Evolutionary conservation across 2,329 filamentous ascomycete genomes (phyloP).

Genomic region (Colletotrichum agaves): DNA sequence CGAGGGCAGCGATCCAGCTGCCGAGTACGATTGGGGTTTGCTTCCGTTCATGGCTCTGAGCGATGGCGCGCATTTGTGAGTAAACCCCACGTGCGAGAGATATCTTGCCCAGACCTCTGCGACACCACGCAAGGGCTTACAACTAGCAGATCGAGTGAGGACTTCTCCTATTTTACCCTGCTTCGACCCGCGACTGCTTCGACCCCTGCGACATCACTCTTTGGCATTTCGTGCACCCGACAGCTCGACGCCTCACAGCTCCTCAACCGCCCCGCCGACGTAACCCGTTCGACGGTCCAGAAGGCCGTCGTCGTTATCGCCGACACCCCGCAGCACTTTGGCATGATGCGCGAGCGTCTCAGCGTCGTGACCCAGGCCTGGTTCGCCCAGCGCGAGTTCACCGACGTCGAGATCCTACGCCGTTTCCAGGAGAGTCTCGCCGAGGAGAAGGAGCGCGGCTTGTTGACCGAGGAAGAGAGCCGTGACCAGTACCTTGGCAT

Average conservation of each 20-base stretch:
- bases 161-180: slow-evolving; percentile 98
- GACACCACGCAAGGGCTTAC: not conserved
- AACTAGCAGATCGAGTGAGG: slow-evolving; percentile 78
- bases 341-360: slow-evolving; percentile 88
- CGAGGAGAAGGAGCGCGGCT: slow-evolving; percentile 69
- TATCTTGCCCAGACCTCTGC: no score
- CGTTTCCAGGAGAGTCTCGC: slow-evolving; percentile 91
- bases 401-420: slow-evolving; percentile 88
- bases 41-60: slow-evolving; percentile 97
- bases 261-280: slow-evolving; percentile 82
- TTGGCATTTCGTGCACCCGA: slow-evolving; percentile 94
- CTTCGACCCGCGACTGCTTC: slow-evolving; percentile 68
- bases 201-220: slow-evolving; percentile 80
- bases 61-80: slow-evolving; percentile 93
- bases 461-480: slow-evolving; percentile 73
- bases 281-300: slow-evolving; percentile 97
- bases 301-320: slow-evolving; percentile 97
- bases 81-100: slow-evolving; percentile 36
- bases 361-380: slow-evolving; percentile 93
- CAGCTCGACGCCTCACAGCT: slow-evolving; percentile 86
- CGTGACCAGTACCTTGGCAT: slow-evolving; percentile 88
- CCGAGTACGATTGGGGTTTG: slow-evolving; percentile 88
- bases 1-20: slow-evolving; percentile 80
- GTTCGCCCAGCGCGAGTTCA: slow-evolving; percentile 95
- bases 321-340: slow-evolving; percentile 89